Conservation (phyloP, 495 filamentous ascomycete genomes). For the Wilcoxina mikolae region DNA sequence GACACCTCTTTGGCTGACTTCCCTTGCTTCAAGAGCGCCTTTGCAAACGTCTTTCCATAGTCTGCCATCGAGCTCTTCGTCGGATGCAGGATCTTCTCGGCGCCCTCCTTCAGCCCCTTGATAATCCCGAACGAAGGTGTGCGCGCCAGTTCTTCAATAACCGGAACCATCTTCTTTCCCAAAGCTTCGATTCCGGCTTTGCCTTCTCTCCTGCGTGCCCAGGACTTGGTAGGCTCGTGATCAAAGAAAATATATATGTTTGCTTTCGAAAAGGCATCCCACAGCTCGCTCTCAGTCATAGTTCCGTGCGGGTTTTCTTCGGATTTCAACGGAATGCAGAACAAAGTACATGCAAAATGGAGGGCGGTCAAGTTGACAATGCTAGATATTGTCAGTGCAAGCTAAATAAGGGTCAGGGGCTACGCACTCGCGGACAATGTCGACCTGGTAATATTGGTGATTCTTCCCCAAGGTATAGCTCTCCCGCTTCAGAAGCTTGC, state of each 20-base stretch:
- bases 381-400: background rate
- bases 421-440: constrained; percentile 39
- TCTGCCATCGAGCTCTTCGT: background rate
- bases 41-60: constrained; percentile 10
- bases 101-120: background rate
- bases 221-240: constrained; percentile 46
- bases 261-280: constrained; percentile 43
- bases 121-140: background rate
- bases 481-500: constrained; percentile 37
- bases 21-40: constrained; percentile 5
- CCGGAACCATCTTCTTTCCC: background rate
- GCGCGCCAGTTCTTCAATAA: background rate
- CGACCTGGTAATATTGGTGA: constrained; percentile 40
- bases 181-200: constrained; percentile 21
- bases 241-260: constrained; percentile 53
- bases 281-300: constrained; percentile 41
- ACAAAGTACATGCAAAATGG: constrained; percentile 46
- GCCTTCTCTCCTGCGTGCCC: constrained; percentile 44
- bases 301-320: constrained; percentile 33
- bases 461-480: constrained; percentile 37
- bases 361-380: constrained; percentile 47
- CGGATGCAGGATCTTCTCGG: background rate
- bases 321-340: constrained; percentile 49
- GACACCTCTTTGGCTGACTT: constrained; percentile 10
- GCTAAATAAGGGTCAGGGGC: background rate